Evolutionary conservation across 768 basidiomycete species (phyloP).

Genomic region (Gymnopilus junonius): DNA sequence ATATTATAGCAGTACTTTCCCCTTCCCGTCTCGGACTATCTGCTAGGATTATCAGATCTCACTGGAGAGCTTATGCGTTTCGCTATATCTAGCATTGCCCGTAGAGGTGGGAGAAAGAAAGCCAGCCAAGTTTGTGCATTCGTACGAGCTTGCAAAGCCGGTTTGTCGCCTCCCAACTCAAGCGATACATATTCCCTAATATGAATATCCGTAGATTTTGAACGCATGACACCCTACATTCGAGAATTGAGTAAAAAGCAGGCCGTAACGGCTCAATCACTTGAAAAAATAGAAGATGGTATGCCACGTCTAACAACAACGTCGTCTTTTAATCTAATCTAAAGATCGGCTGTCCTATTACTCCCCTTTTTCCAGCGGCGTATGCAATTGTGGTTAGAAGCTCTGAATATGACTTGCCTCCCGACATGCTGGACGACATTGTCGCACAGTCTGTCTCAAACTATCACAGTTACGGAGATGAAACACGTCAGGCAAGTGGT

Average conservation of each 20-base stretch:
- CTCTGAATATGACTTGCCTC: constrained; percentile 74
- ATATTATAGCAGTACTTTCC: constrained; percentile 65
- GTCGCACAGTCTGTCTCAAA: constrained; percentile 53
- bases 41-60: constrained; percentile 91
- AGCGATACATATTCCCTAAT: not conserved
- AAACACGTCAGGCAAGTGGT: constrained; percentile 10
- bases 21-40: constrained; percentile 80
- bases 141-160: constrained; percentile 76
- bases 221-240: constrained; percentile 71
- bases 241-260: constrained; percentile 87
- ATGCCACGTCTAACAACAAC: constrained; percentile 20
- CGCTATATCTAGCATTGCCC: constrained; percentile 82
- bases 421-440: constrained; percentile 72
- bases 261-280: constrained; percentile 79
- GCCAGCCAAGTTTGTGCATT: constrained; percentile 70
- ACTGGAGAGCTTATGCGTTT: constrained; percentile 98
- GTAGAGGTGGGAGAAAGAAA: constrained; percentile 64
- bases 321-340: not conserved
- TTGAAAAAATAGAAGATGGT: constrained; percentile 97
- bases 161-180: constrained; percentile 34
- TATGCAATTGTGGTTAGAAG: constrained; percentile 75
- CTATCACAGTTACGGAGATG: constrained; percentile 19
- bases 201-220: constrained; percentile 58
- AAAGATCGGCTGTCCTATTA: constrained; percentile 2
- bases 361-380: constrained; percentile 48